Evolutionary conservation across 2,329 filamentous ascomycete genomes (phyloP), one percentile per base, ranked within the genome.

Genomic region (Cladophialophora carrionii): DNA sequence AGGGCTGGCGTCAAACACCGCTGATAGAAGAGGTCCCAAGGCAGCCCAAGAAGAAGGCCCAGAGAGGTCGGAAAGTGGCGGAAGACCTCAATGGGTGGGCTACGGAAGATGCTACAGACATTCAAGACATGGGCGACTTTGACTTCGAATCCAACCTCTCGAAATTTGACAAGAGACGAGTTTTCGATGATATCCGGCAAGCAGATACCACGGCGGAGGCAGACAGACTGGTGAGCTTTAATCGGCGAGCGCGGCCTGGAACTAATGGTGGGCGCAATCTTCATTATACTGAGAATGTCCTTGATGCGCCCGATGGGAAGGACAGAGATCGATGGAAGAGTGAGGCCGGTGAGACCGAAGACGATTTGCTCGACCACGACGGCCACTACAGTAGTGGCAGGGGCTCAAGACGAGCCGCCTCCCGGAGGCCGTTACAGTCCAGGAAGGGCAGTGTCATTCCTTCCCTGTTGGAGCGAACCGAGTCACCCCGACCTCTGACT

Each of bases 31-130:
- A 88, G 76, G 76, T 84, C 77, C 63, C 81, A 77, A 71, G 77
- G 75, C 53, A 75, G 75, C 76, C 74, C 32, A 80, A 80, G 62
- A 80, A 81, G 31, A 81, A 82, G 69, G 80, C 79, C 63, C 80
- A 78, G 67, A 75, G 76, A 67, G 73, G 77, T 77, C 74, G 77
- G 70, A 78, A 78, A 70, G 68, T 73, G 37, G 85, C 72, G 8
- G 83, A 86, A 63, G 81, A 84, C 61, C 78, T 91, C 51, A 96
- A 92, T 75, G 94, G 92, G 3, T 98, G 94, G 93, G 92, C 91
- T 3, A 97, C 94, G 0, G 95, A 97, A 74, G 94, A 98, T 73
- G 93, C 94, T 24, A 97, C 92, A 0, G 95, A 98, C 74, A 91
- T 95, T 24, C 91, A 94, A 78, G 94, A 96, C 74, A 86, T 95